phyloP scores from a whole-genome alignment of 495 filamentous ascomycete species.

The Aspergillus saccharolyticus region DNA sequence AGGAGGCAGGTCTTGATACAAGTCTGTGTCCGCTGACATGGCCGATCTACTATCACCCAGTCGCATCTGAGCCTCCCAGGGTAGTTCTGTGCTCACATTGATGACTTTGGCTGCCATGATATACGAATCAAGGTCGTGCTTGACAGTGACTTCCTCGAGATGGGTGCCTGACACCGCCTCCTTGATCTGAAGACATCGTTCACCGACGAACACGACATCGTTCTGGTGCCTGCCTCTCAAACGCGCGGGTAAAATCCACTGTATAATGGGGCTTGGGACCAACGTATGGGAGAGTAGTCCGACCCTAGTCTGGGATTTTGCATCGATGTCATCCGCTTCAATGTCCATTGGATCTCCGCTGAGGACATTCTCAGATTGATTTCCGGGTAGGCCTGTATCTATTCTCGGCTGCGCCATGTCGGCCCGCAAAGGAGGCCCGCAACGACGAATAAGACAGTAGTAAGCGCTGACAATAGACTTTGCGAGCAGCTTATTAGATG shows the following conservation, averaged over 20 bases:
- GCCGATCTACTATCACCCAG: slow-evolving; percentile 12
- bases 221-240: slow-evolving; percentile 64
- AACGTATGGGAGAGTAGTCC: slow-evolving; percentile 76
- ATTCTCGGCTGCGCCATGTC: slow-evolving; percentile 13
- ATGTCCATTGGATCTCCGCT: slow-evolving; percentile 15
- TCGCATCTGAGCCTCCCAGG: slow-evolving; percentile 31
- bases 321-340: slow-evolving; percentile 3
- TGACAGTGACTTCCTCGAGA: slow-evolving; percentile 64
- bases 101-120: slow-evolving; percentile 44
- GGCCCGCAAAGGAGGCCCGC: not conserved
- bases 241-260: slow-evolving; percentile 74
- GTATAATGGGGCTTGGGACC: slow-evolving; percentile 66
- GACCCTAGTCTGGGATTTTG: slow-evolving; percentile 10
- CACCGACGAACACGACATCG: slow-evolving; percentile 87
- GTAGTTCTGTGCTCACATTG: slow-evolving; percentile 30
- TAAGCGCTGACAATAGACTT: not conserved
- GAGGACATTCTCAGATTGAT: slow-evolving; percentile 3
- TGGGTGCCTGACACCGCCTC: slow-evolving; percentile 55
- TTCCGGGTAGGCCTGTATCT: not conserved
- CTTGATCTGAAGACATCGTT: slow-evolving; percentile 59
- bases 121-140: slow-evolving; percentile 67
- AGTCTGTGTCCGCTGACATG: slow-evolving; percentile 1
- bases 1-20: slow-evolving; percentile 50
- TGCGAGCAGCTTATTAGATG: not conserved
- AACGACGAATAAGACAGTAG: not conserved